Evolutionary conservation across 1,284 basidiomycete genomes (phyloP), one percentile per base, ranked within the genome.

Genomic region (Ganoderma lingzhi): DNA sequence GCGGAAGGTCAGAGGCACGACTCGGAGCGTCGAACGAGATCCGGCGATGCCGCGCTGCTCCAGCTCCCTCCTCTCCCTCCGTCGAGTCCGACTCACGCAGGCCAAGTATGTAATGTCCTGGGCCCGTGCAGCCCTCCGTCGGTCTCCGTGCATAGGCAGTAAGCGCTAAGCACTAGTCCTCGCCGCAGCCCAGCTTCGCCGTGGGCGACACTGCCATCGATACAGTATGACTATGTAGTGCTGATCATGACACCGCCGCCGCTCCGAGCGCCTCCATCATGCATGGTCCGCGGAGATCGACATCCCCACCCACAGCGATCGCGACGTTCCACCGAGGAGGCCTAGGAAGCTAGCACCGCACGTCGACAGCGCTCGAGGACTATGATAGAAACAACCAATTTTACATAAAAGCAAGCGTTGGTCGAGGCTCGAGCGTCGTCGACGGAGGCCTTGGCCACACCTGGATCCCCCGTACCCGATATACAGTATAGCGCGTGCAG

Each of bases 231-330:
- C 30, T 23, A 30, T 35, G 35, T 35, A 35, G 35, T 35, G 23
- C 23, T 23, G 23, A 23, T 23, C 23, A 23, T 23, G 35, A 6
- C n/a, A 45, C n/a, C 44, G n/a, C 30, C 14, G n/a, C 19, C n/a
- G n/a, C 23, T 51, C 48, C 48, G 28, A 12, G 51, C 51, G 51
- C 51, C 51, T 23, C 45, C n/a, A 19, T 17, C 23, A 14, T 44
- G 42, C 44, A 55, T 55, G 53, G 53, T 55, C 53, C 53, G 53
- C 53, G 53, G 53, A 55, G 53, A 55, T 55, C 30, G 53, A 23
- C 23, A 23, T 55, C 53, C 14, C 30, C n/a, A 28, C 9, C n/a
- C 19, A 10, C n/a, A 12, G 12, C 23, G 23, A 23, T 23, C 23
- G 23, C 23, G 10, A 10, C 48, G 19, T 51, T 51, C 48, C 48